These are phyloP conservation scores for Neonectria ditissima DNA, from an alignment of 2,329 filamentous ascomycete genomes.

Conservation along the genomic window DNA sequence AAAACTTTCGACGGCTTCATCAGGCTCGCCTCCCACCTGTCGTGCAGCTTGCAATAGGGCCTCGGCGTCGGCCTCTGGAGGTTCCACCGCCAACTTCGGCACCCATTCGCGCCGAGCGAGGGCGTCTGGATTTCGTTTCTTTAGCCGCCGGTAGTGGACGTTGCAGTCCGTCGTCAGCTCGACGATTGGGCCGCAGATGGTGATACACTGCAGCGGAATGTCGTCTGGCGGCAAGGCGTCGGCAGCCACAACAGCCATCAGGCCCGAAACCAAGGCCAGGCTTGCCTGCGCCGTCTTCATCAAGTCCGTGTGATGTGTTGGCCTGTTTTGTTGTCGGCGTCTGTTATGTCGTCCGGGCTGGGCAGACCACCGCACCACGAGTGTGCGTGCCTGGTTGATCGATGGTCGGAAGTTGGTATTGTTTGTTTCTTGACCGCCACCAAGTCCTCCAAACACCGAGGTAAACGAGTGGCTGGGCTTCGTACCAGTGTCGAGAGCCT, in stretches of 20 bases:
- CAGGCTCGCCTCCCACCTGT: not conserved
- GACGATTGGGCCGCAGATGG: slow-evolving; percentile 58
- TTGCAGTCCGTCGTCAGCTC: slow-evolving; percentile 55
- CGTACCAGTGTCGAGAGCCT: not conserved
- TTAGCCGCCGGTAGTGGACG: slow-evolving; percentile 42
- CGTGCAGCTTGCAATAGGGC: not conserved
- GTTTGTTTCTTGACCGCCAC: not conserved
- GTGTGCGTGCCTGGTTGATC: not conserved
- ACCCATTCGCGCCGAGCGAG: slow-evolving; percentile 30
- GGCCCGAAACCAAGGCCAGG: slow-evolving; percentile 46
- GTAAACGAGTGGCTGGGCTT: slow-evolving; percentile 3
- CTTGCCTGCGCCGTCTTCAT: slow-evolving; percentile 46
- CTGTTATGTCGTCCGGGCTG: not conserved
- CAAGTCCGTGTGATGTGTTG: not conserved
- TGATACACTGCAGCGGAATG: slow-evolving; percentile 54
- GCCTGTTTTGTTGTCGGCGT: not conserved
- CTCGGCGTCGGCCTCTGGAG: slow-evolving; percentile 14
- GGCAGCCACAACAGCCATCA: slow-evolving; percentile 44
- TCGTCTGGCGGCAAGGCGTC: slow-evolving; percentile 51
- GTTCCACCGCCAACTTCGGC: slow-evolving; percentile 38
- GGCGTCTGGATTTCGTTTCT: slow-evolving; percentile 40
- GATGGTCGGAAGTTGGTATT: not conserved
- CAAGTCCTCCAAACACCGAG: not conserved
- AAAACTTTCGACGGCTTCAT: slow-evolving; percentile 10
- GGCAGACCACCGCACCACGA: not conserved